Base-by-base conservation (phyloP, 139 green algal genomes). In the Chlorella ohadii region DNA sequence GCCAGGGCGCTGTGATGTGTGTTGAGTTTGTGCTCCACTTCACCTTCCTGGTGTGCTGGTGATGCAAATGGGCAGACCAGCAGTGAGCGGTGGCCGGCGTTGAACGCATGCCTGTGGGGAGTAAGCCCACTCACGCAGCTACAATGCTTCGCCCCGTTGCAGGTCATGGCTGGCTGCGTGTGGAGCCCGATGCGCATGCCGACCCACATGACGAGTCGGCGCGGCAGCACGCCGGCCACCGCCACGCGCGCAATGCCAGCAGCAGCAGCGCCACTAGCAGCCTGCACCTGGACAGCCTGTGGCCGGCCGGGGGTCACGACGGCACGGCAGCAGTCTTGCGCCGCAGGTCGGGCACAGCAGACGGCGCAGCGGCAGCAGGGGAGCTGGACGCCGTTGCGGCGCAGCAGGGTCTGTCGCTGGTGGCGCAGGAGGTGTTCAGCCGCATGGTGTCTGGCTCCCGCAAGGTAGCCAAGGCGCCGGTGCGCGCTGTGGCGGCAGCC, bases 141-240 rank as follows among this genome's bases (percentile, higher is more conserved):
- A n/a, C n/a, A n/a, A n/a, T n/a, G n/a, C n/a, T n/a, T n/a, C n/a
- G n/a, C n/a, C n/a, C n/a, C n/a, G n/a, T n/a, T n/a, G n/a, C 76
- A 82, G 76, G 76, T 1, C 38, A 41, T 6, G 76, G 76, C 56
- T 72, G 28, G 34, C 76, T 82, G 57, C 76, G 76, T 4, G 59
- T 82, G 34, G 76, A 72, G 59, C 76, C 76, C 4, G 57, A 82
- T 31, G 36, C 59, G 20, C 1, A 57, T 19, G 76, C 59, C 28
- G 36, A 56, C 36, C 25, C 59, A 0, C 76, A 82, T n/a, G 76
- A 82, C 31, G 76, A 82, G 59, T 9, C 28, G 27, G 20, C 41
- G 11, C 76, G 76, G 36, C 76, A 71, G 25, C 76, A 82, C 59
- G 25, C 44, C 9, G 75, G 56, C 55, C 75, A 81, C 75, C 51